phyloP scores from a whole-genome alignment of 495 filamentous ascomycete genomes.

The Hyaloscypha variabilis region DNA sequence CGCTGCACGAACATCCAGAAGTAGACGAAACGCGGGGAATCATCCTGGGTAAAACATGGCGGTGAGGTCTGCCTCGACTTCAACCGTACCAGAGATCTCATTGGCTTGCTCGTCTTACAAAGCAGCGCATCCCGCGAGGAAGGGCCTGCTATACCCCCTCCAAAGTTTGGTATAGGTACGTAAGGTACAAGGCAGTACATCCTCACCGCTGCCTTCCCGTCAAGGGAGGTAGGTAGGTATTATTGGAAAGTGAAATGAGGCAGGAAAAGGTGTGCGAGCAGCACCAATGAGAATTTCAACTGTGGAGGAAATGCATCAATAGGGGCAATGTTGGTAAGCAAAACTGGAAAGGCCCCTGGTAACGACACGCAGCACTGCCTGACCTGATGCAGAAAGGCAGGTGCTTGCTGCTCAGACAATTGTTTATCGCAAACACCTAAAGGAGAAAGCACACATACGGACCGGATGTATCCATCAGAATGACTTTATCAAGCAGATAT shows the following conservation, averaged over 20 bases:
- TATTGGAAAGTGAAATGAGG: background rate
- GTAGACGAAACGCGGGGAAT: constrained; percentile 10
- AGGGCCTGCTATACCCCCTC: background rate
- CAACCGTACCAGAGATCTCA: background rate
- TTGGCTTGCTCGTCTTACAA: background rate
- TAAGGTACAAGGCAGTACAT: background rate
- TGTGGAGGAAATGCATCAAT: background rate
- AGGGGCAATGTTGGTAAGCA: background rate
- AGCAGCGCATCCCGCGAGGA: constrained; percentile 1
- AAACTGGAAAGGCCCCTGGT: background rate
- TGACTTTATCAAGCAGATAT: background rate
- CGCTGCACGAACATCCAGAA: constrained; percentile 1
- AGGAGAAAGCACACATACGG: no score
- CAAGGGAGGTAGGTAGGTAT: background rate
- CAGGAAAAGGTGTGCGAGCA: background rate
- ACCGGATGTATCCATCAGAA: background rate
- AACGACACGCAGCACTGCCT: background rate
- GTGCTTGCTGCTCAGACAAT: background rate
- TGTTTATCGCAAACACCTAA: background rate
- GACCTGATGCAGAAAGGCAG: background rate
- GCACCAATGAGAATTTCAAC: background rate
- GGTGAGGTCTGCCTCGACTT: constrained; percentile 3
- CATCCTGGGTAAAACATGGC: constrained; percentile 1
- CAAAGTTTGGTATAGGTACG: background rate
- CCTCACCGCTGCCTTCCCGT: background rate